phyloP scores from a whole-genome alignment of 805 yeast species.

The Maudiozyma pseudohumilis region DNA sequence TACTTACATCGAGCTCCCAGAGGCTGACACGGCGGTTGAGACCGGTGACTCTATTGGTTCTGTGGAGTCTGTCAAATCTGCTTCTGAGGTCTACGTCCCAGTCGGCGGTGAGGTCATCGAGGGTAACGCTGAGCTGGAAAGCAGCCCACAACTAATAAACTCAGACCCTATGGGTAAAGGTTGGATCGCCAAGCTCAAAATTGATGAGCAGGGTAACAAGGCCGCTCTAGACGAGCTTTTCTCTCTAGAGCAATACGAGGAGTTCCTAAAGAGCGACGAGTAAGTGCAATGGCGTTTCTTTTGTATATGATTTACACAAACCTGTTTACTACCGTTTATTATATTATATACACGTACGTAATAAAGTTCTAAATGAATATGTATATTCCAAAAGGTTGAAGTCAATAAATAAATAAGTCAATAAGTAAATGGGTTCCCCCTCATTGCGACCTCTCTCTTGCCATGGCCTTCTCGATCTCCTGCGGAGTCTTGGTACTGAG shows the following conservation, averaged over 20 bases:
- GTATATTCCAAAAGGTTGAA: neutral
- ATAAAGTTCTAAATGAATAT: neutral
- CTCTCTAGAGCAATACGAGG: conserved; percentile 46
- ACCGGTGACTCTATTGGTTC: conserved; percentile 83
- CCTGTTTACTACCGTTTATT: neutral
- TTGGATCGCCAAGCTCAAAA: conserved; percentile 77
- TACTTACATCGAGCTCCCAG: conserved; percentile 86
- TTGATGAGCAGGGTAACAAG: conserved; percentile 39
- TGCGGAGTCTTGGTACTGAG: conserved; percentile 67
- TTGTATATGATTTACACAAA: too few relatives aligned
- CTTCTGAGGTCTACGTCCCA: conserved; percentile 87
- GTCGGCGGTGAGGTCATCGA: conserved; percentile 67
- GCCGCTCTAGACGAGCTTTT: conserved; percentile 37
- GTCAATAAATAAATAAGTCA: too few relatives aligned
- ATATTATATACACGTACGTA: neutral
- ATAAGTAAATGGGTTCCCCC: too few relatives aligned
- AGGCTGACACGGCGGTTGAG: conserved; percentile 48
- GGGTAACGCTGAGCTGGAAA: conserved; percentile 55
- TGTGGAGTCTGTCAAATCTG: conserved; percentile 90
- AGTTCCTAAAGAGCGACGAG: conserved; percentile 47
- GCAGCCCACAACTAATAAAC: conserved; percentile 70
- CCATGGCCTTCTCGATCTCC: too few relatives aligned
- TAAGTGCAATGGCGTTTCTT: neutral
- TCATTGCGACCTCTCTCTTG: too few relatives aligned
- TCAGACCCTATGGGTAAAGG: conserved; percentile 89